Base-by-base conservation (phyloP, 202 grass and related monocot genomes). In the Dendrocalamus latiflorus region DNA sequence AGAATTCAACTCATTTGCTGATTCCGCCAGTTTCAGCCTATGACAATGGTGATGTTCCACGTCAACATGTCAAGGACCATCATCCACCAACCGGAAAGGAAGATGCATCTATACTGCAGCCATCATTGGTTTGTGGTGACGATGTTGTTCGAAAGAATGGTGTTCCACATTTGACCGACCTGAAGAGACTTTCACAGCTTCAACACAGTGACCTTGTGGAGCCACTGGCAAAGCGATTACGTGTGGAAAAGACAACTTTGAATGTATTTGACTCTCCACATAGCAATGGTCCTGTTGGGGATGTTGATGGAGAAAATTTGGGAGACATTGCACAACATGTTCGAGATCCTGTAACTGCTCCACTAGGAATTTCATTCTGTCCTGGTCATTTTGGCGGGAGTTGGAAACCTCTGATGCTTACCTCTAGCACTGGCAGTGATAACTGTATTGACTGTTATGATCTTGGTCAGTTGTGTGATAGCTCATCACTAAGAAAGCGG, bases 291-390 rank as follows among this genome's bases (percentile, higher is more conserved):
- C 59, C 45, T 72, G 69, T 71, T 74, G 63, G 55, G 69, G 48
- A 56, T 33, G 15, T 53, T 78, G 51, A 47, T 18, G 69, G 64
- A 70, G 79, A 88, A 63, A 60, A 75, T 39, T 49, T 39, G 42
- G 56, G 63, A 28, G 78, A 88, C 58, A 72, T 61, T 59, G 26
- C 76, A 74, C 21, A 86, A 14, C 65, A 73, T 61, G 55, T 15
- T 62, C 82, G 24, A 60, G 24, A 57, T 80, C 72, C 80, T 4
- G 62, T 98, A 85, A 74, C 57, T 60, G 90, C 91, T 77, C 95
- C 92, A 61, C 85, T 93, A 83, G 92, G 92, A 16, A 90, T 91
- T 83, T 83, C 84, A 20, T 93, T 98, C 61, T 84, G 83, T 50
- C 39, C 80, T 79, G 76, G 70, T 22, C 83, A 62, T 83, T 84